phyloP scores from a whole-genome alignment of 345 rosid genomes.

The Aquilaria malaccensis region DNA sequence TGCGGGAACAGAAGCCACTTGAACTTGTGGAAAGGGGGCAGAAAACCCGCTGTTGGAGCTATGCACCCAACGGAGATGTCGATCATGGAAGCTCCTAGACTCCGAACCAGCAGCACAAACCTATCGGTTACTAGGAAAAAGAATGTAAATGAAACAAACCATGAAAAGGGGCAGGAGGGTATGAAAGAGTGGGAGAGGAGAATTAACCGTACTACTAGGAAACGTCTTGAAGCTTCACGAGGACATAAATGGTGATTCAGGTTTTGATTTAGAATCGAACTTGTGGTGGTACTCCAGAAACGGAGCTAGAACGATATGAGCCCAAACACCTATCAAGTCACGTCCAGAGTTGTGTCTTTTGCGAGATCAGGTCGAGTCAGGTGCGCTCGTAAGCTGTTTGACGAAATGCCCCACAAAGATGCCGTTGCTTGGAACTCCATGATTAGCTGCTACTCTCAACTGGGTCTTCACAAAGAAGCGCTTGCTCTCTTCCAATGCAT shows the following conservation, averaged over 20 bases:
- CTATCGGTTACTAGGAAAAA: no score
- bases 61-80: no score
- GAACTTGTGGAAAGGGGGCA: no score
- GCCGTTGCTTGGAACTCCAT: constrained; percentile 68
- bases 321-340: constrained; percentile 27
- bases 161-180: not conserved
- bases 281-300: not conserved
- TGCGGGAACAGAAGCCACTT: no score
- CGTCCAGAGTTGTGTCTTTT: constrained; percentile 38
- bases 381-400: constrained; percentile 63
- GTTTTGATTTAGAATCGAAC: not conserved
- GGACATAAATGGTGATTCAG: not conserved
- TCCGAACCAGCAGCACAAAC: not conserved
- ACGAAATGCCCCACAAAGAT: constrained; percentile 53
- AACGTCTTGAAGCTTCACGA: not conserved
- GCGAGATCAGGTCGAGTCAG: constrained; percentile 36
- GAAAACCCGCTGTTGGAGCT: no score
- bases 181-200: not conserved
- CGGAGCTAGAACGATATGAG: constrained; percentile 14
- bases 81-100: no score
- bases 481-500: constrained; percentile 38
- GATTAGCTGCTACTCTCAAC: constrained; percentile 53
- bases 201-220: not conserved
- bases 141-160: not conserved
- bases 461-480: constrained; percentile 49